Evolutionary conservation across 805 yeast genomes (phyloP), one percentile per base, ranked within the genome.

Genomic region (Yarrowia sp.): DNA sequence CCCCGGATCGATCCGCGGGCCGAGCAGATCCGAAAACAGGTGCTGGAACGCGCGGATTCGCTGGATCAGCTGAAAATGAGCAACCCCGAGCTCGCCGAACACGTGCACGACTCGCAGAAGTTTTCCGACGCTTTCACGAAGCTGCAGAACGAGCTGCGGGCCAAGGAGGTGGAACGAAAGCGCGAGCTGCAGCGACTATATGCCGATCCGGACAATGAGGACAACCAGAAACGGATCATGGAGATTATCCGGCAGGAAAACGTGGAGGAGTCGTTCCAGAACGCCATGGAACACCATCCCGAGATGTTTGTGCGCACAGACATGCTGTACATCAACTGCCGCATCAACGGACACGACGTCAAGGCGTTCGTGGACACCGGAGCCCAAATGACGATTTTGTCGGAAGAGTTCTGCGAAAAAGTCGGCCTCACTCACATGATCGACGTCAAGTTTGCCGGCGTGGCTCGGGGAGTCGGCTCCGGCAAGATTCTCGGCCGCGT

Each of bases 291-390:
- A 69, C 87, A 88, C 66, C 86, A 94, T 5, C 99, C 99, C 0
- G 99, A 95, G 76, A 83, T 90, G 43, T 95, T 95, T 78, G 88
- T 92, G 0, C 78, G 84, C 0, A 96, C 94, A 3, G 85, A 85
- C 39, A 92, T 95, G 97, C 82, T 95, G 46, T 94, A 88, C 77
- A 86, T 95, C 15, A 82, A 87, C 68, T 82, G 92, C 47, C 88
- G 86, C 71, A 88, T 94, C 43, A 93, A 95, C 73, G 94, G 95
- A 1, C 81, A 83, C 55, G 87, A 88, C 24, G 89, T 92, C 2
- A 91, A 91, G 75, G 98, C 98, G 0, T 92, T 95, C 80, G 96
- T 95, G 6, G 99, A 95, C 76, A 87, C 98, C 0, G 99, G 99
- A 2, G 98, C 99, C 0, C 97, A 92, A 76, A 81, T 86, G 36